These are phyloP conservation scores for Arthroderma uncinatum DNA, from an alignment of 2,329 filamentous ascomycete genomes.

Conservation along the genomic window DNA sequence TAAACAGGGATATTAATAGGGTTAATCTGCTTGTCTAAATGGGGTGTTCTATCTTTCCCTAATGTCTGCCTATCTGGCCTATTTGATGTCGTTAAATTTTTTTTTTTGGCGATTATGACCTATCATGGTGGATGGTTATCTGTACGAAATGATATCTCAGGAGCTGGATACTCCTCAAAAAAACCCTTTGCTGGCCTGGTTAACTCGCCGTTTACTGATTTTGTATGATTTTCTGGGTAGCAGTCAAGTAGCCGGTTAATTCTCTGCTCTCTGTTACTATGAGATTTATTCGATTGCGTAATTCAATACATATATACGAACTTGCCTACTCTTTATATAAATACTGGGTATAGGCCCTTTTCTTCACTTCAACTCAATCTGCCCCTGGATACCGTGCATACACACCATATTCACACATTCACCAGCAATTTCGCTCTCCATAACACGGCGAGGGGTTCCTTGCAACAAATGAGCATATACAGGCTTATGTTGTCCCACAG, in stretches of 20 bases:
- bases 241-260: neutral
- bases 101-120: neutral
- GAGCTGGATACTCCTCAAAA: neutral
- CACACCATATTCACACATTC: too few species aligned
- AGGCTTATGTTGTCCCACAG: neutral
- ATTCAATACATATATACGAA: too few species aligned
- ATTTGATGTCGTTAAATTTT: neutral
- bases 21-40: neutral
- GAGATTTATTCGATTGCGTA: too few species aligned
- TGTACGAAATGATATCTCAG: neutral
- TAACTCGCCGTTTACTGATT: neutral
- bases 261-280: neutral
- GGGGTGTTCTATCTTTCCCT: neutral
- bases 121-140: neutral
- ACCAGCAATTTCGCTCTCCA: neutral
- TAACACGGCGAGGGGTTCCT: neutral
- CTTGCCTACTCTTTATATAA: too few species aligned
- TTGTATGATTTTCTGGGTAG: neutral
- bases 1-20: neutral
- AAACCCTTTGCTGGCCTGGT: neutral
- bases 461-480: neutral
- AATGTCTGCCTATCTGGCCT: neutral
- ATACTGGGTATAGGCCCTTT: too few species aligned
- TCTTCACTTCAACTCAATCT: too few species aligned
- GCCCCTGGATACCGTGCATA: too few species aligned